Conservation (phyloP, 164 flowering plant species). For the Vitis amurensis region DNA sequence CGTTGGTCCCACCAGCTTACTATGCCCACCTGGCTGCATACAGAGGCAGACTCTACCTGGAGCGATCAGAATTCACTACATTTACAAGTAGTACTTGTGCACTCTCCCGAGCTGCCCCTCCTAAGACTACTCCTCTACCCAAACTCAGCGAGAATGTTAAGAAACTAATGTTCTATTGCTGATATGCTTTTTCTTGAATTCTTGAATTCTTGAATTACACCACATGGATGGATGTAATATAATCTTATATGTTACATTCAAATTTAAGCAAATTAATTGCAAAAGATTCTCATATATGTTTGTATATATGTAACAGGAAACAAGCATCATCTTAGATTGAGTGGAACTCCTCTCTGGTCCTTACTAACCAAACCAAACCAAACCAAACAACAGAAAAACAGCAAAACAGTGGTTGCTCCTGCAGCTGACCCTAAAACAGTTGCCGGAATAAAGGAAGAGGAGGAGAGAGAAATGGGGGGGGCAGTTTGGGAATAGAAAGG, state of each 20-base stretch:
- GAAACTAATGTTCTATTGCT: constrained; percentile 94
- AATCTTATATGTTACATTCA: neutral
- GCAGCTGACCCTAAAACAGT: neutral
- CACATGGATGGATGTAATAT: neutral
- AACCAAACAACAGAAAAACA: no score
- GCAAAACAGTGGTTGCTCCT: neutral
- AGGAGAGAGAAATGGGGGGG: neutral
- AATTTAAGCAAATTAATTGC: neutral
- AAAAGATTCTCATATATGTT: neutral
- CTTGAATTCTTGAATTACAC: neutral
- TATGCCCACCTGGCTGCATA: constrained; percentile 96
- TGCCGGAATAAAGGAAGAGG: neutral
- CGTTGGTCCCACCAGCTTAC: constrained; percentile 91
- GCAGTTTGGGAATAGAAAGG: neutral
- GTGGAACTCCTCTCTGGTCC: no score
- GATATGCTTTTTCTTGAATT: constrained; percentile 2
- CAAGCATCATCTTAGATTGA: no score
- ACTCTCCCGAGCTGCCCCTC: constrained; percentile 65
- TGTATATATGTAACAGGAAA: no score
- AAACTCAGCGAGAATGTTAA: constrained; percentile 65
- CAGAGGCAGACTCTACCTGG: constrained; percentile 90
- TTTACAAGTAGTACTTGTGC: constrained; percentile 18
- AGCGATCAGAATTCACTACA: constrained; percentile 42
- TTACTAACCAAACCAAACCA: no score
- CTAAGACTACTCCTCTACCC: constrained; percentile 69